Percentiles rank a stretch among this genome's conserved stretches.
phyloP scores from a whole-genome alignment of 257 asterid species.

The Solanum dulcamara region DNA sequence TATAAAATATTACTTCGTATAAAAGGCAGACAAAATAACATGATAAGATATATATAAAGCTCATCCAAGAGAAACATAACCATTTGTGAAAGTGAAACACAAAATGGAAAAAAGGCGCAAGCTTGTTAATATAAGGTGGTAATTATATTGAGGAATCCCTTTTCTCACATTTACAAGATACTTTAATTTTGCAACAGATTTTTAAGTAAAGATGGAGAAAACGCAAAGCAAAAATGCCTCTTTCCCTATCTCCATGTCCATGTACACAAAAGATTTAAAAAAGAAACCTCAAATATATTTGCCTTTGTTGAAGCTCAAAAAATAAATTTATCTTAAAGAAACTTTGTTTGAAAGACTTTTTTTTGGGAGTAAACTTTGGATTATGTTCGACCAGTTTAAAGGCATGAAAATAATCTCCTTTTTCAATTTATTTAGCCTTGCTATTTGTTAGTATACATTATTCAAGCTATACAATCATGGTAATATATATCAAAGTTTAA shows the following conservation, averaged over 20 bases:
- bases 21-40: background rate
- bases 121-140: background rate
- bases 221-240: slow-evolving; percentile 2
- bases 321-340: background rate
- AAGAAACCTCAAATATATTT: background rate
- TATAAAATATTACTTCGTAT: too few relatives aligned
- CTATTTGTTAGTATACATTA: background rate
- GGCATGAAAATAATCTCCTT: background rate
- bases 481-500: background rate
- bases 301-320: background rate
- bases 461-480: background rate
- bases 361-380: background rate
- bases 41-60: background rate
- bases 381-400: background rate
- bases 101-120: background rate
- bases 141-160: background rate
- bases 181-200: background rate
- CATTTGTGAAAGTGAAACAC: slow-evolving; percentile 7
- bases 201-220: background rate
- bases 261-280: background rate
- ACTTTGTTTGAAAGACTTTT: background rate
- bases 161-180: background rate
- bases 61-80: background rate
- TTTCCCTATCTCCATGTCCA: background rate
- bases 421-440: background rate